Conservation (phyloP, 2,329 filamentous ascomycete species). For the Dichotomopilus funicola region DNA sequence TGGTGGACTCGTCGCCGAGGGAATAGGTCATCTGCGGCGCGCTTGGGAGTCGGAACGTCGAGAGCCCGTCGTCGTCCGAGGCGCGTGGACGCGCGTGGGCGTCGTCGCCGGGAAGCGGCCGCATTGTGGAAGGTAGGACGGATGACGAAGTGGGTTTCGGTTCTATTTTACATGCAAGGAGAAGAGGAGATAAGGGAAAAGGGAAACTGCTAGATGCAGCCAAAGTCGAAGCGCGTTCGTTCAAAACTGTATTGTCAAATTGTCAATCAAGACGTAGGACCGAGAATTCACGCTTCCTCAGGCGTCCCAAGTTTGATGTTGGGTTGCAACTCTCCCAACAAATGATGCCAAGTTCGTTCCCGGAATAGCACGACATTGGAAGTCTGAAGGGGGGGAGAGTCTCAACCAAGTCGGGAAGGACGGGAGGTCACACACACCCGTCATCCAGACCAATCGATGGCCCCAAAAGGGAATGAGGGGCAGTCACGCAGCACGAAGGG, state of each 20-base stretch:
- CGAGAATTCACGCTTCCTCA: no score
- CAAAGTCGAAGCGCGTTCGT: no score
- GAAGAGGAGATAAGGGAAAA: background rate
- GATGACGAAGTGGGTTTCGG: no score
- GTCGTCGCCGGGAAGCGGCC: slow-evolving; percentile 35
- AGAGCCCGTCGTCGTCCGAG: slow-evolving; percentile 33
- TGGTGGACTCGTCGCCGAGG: slow-evolving; percentile 43
- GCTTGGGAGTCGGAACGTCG: slow-evolving; percentile 28
- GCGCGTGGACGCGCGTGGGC: slow-evolving; percentile 35
- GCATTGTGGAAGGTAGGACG: slow-evolving; percentile 14
- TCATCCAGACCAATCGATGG: no score
- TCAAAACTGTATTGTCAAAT: no score
- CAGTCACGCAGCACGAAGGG: background rate
- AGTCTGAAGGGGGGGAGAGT: no score
- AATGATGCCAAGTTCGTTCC: no score
- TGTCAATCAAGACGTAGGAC: no score
- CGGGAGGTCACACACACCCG: background rate
- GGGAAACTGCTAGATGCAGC: background rate
- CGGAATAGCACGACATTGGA: no score
- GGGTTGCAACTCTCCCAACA: no score
- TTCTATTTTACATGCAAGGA: slow-evolving; percentile 9
- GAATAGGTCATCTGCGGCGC: slow-evolving; percentile 46
- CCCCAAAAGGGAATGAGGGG: background rate
- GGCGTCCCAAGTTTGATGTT: no score
- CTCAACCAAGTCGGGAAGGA: no score